Evolutionary conservation across 2,329 filamentous ascomycete genomes (phyloP), one percentile per base, ranked within the genome.

Genomic region (Venturia effusa): DNA sequence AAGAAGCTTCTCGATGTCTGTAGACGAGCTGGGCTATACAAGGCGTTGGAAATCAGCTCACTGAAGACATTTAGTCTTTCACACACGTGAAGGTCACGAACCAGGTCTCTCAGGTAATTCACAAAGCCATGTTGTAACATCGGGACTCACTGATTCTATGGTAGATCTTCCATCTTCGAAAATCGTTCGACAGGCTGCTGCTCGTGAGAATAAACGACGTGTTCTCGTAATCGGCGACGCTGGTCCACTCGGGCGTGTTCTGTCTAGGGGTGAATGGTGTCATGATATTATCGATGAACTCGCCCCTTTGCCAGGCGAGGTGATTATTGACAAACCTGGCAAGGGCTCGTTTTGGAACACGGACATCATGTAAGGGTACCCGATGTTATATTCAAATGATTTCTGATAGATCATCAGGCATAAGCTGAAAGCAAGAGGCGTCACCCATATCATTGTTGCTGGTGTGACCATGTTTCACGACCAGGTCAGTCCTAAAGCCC

Each of bases 301-400:
- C 51, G 74, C 73, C 59, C 81, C 82, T 0, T 68, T 77, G 41
- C 77, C 81, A 1, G 78, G 77, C 17, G 83, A 85, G 70, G 72
- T 79, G 0, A 77, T 85, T 3, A 79, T 85, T 55, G 82, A 85
- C 69, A 84, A 84, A 70, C 80, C 81, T 2, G 82, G 82, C 10
- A 85, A 84, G 69, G 83, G 83, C 17, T 80, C 80, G 2, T 85
- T 84, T 68, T 85, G 81, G 81, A 78, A 80, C 40, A 86, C 83
- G 0, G 73, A 74, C 32, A 73, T 86, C 6, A 76, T 84, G 41
- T 45, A 45, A 22, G 41, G n/a, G n/a, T n/a, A n/a, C n/a, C n/a
- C n/a, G n/a, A n/a, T n/a, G n/a, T n/a, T n/a, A n/a, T n/a, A n/a
- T 45, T 39, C 37, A 39, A 39, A 39, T 39, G 37, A 13, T 39